Evolutionary conservation across 257 asterid species (phyloP), one percentile per base, ranked within the genome.

Genomic region (Salvia hispanica): DNA sequence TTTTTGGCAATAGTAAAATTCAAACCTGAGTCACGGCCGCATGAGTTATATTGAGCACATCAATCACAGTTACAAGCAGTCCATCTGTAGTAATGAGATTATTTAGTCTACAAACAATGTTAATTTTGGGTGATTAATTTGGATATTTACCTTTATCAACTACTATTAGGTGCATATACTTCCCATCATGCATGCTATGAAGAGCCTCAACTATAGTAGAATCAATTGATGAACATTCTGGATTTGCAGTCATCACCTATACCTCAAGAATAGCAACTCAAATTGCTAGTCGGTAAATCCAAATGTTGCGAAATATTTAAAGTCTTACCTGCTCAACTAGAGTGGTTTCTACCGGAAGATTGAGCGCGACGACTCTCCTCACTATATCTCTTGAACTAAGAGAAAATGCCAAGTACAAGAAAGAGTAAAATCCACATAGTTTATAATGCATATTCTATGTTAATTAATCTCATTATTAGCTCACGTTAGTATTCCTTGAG

Each of bases 181-280:
- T 85, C 8, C 99, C 95, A 45, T 94, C 97, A 70, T 91, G 97
- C 97, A 94, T 94, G 43, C 83, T 88, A 76, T 91, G 99, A 79
- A 94, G 90, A 69, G 99, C 99, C 72, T 94, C 95, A 42, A 94
- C 92, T 65, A 94, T 91, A 48, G 97, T 84, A 57, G 97, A 77
- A 79, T 91, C 97, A 33, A 88, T 69, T 37, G 95, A 84, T 28
- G 95, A 89, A 78, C 97, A 91, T 84, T 94, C 96, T 58, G 99
- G 99, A 74, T 85, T 91, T 53, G 91, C 87, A 54, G 97, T 88
- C 96, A 94, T 91, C 72, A 89, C 96, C 99, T 94, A 74, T 31
- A 5, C 14, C 71, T 64, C 67, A 50, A 52, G 14, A 39, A 39
- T 14, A 37, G 63, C 9, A 61, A 6, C 44, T 58, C 51, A 40